Percentiles rank a stretch among this genome's conserved stretches.
These are phyloP conservation scores for Tulasnella sp. DNA, from an alignment of 768 basidiomycete genomes.

Conservation along the genomic window DNA sequence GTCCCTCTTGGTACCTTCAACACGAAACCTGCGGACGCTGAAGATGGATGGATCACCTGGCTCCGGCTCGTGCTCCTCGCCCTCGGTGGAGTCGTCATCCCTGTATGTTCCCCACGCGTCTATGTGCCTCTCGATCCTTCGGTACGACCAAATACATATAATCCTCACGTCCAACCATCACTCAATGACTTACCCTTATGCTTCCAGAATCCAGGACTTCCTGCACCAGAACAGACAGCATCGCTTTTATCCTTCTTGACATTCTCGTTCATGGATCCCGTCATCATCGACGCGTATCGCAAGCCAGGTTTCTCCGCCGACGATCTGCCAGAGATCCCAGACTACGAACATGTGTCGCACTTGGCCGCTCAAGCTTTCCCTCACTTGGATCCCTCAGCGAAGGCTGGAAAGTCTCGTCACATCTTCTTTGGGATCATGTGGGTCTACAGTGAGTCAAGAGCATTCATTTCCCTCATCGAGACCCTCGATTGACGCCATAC, in stretches of 20 bases:
- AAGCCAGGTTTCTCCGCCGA: conserved; percentile 35
- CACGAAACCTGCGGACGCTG: conserved; percentile 43
- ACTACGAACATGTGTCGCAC: conserved; percentile 29
- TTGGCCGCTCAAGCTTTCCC: conserved; percentile 26
- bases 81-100: conserved; percentile 38
- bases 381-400: conserved; percentile 26
- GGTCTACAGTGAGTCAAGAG: conserved; percentile 20
- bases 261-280: conserved; percentile 45
- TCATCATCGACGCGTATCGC: conserved; percentile 35
- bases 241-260: conserved; percentile 35
- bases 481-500: too few species aligned
- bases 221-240: conserved; percentile 41
- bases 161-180: too few species aligned
- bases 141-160: too few species aligned
- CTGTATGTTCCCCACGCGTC: conserved; percentile 42
- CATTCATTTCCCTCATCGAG: neutral
- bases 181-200: neutral
- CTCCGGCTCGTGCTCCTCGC: conserved; percentile 37
- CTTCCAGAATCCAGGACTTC: conserved; percentile 28
- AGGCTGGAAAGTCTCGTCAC: conserved; percentile 23
- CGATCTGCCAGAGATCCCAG: conserved; percentile 36
- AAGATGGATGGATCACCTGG: conserved; percentile 46
- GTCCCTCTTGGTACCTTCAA: conserved; percentile 49
- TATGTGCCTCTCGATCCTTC: conserved; percentile 49
- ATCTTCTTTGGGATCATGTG: conserved; percentile 25